phyloP scores from a whole-genome alignment of 306 rosid genomes.

The Ormosia emarginata region DNA sequence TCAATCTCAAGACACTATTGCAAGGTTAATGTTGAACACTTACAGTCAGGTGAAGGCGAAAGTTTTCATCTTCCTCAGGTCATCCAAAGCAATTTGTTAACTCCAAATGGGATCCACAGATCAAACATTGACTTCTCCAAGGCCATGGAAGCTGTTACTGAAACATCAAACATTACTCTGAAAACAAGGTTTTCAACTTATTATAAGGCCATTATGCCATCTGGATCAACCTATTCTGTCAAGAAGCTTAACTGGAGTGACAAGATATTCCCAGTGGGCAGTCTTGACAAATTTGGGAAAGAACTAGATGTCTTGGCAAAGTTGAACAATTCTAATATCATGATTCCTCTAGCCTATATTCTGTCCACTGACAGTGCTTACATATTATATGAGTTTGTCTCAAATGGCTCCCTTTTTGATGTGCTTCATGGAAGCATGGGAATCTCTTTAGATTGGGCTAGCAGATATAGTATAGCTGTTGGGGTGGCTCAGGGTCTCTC shows the following conservation, averaged over 20 bases:
- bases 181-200: slow-evolving; percentile 87
- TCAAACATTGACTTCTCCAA: slow-evolving; percentile 67
- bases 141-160: slow-evolving; percentile 68
- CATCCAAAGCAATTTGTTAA: slow-evolving; percentile 49
- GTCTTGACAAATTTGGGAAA: slow-evolving; percentile 47
- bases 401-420: slow-evolving; percentile 70
- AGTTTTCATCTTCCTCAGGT: slow-evolving; percentile 43
- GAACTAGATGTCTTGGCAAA: slow-evolving; percentile 66
- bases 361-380: slow-evolving; percentile 64
- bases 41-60: slow-evolving; percentile 28
- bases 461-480: slow-evolving; percentile 82
- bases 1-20: slow-evolving; percentile 38
- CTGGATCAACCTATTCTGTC: slow-evolving; percentile 66
- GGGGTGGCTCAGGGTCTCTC: slow-evolving; percentile 93
- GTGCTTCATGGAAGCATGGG: slow-evolving; percentile 60
- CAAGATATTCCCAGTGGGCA: slow-evolving; percentile 63
- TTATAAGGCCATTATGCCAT: slow-evolving; percentile 69
- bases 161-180: slow-evolving; percentile 51
- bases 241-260: slow-evolving; percentile 87
- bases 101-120: slow-evolving; percentile 66
- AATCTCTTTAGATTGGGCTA: slow-evolving; percentile 71
- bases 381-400: slow-evolving; percentile 62
- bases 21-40: slow-evolving; percentile 45
- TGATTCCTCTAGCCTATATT: slow-evolving; percentile 82
- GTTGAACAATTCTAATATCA: slow-evolving; percentile 84